phyloP scores from a whole-genome alignment of 2,329 filamentous ascomycete species.

The Dactylella cylindrospora region DNA sequence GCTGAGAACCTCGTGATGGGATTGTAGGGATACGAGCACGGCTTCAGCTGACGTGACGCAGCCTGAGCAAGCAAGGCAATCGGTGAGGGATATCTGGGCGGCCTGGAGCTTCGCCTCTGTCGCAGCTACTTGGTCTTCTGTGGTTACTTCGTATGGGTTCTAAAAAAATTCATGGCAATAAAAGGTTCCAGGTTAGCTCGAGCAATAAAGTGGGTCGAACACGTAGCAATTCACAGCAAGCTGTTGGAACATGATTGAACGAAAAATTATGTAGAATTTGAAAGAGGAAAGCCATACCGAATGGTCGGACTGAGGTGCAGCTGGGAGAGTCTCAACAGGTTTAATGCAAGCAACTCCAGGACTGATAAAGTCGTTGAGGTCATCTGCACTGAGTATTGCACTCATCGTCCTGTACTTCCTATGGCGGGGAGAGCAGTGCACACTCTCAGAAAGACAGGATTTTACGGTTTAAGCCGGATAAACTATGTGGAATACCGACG shows the following conservation, averaged over 20 bases:
- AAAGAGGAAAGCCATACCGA: slow-evolving; percentile 52
- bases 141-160: slow-evolving; percentile 80
- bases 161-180: slow-evolving; percentile 48
- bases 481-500: too few relatives aligned
- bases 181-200: slow-evolving; percentile 32
- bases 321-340: slow-evolving; percentile 85
- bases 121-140: slow-evolving; percentile 73
- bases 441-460: too few relatives aligned
- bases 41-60: slow-evolving; percentile 97
- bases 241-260: neutral
- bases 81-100: slow-evolving; percentile 91
- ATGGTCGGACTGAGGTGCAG: slow-evolving; percentile 55
- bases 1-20: slow-evolving; percentile 83
- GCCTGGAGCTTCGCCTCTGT: slow-evolving; percentile 61
- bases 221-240: slow-evolving; percentile 26
- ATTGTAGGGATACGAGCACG: slow-evolving; percentile 92
- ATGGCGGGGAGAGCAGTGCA: too few relatives aligned
- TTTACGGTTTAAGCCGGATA: too few relatives aligned
- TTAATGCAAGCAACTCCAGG: slow-evolving; percentile 98
- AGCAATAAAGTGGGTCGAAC: slow-evolving; percentile 18
- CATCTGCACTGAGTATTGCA: slow-evolving; percentile 93
- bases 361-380: slow-evolving; percentile 98
- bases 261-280: slow-evolving; percentile 14
- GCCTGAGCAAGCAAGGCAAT: slow-evolving; percentile 94
- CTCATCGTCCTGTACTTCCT: too few relatives aligned